Evolutionary conservation across 2,329 filamentous ascomycete species (phyloP), one percentile per base, ranked within the genome.

Genomic region (Pseudocercospora fijiensis): DNA sequence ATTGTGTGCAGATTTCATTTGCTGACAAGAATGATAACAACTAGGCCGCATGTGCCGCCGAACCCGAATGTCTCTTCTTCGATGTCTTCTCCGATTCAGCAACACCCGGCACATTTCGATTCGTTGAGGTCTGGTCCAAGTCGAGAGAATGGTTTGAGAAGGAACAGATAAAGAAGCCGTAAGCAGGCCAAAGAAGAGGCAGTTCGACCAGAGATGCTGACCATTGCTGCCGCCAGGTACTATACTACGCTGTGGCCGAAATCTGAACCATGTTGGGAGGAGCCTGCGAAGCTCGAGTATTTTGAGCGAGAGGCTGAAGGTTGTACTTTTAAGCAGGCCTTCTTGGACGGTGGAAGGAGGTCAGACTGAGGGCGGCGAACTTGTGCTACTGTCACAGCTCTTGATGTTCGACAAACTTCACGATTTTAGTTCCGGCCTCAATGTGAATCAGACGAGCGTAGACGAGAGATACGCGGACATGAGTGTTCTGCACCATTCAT

Each of bases 131-230:
- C 22, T 71, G 68, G 69, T 33, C 43, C 16, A 64, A 61, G 10
- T 62, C 60, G 6, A 58, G 62, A 8, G 43, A 67, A 49, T 70
- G 68, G 64, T 69, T 70, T 30, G 61, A 67, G 16, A 64, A 64
- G 33, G 58, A 66, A 41, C 68, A 70, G 57, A 65, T 71, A 52
- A 69, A 64, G 0, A 71, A 71, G 45, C 56, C 63, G 0, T 70
- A 68, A 30, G 69, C 45, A 58, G 43, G 64, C 58, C 63, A 18
- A 66, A 66, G 43, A 65, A n/a, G n/a, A n/a, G n/a, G n/a, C n/a
- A n/a, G n/a, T n/a, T n/a, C n/a, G n/a, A n/a, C n/a, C n/a, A n/a
- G 64, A 18, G 24, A 53, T 26, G 3, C 16, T 28, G 26, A n/a
- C 10, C 20, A 26, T 18, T 16, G 49, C 20, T 11, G 20, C 16